Percentiles rank a stretch among this genome's conserved stretches.
Conservation (phyloP, 78 protist species). For the Dictyostelium discoideum region dicty_2.7 NC_007089.4:382001-382500, state of each 20-base stretch:
- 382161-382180: background rate
- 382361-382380: background rate
- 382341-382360: slow-evolving; percentile 35
- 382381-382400: slow-evolving; percentile 35
- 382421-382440: background rate
- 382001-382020: slow-evolving; percentile 68
- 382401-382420: slow-evolving; percentile 64
- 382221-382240: background rate
- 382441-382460: too few species aligned
- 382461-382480: background rate
- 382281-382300: slow-evolving; percentile 25
- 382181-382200: slow-evolving; percentile 8
- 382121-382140: background rate
- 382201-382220: slow-evolving; percentile 25
- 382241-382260: too few species aligned
- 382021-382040: slow-evolving; percentile 46
- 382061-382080: slow-evolving; percentile 82
- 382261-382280: background rate
- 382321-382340: slow-evolving; percentile 4
- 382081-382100: background rate
- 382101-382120: too few species aligned
- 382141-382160: background rate
- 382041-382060: slow-evolving; percentile 73
- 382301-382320: background rate
- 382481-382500: background rate